Evolutionary conservation across 2,329 filamentous ascomycete species (phyloP).

Genomic region (Ophiostoma quercus): DNA sequence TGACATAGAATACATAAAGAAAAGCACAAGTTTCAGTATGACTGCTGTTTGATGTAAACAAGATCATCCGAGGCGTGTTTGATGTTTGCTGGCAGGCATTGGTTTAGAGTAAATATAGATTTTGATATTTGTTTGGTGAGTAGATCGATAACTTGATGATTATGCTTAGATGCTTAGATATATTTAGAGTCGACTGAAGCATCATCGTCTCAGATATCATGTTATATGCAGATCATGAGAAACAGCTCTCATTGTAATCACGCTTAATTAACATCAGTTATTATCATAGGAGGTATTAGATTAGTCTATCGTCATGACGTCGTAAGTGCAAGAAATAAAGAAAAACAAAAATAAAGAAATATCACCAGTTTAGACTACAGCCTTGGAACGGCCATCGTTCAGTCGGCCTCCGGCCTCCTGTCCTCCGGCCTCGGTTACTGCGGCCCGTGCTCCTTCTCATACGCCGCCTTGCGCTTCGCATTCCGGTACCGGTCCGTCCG

Average conservation of each 20-base stretch:
- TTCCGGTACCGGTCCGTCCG: constrained; percentile 47
- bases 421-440: too few relatives aligned
- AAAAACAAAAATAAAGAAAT: background rate
- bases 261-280: too few relatives aligned
- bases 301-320: constrained; percentile 10
- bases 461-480: constrained; percentile 32
- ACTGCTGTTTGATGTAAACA: background rate
- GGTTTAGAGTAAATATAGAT: background rate
- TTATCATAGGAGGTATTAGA: background rate
- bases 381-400: background rate
- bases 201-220: too few relatives aligned
- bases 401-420: too few relatives aligned
- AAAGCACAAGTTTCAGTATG: background rate
- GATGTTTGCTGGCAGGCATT: background rate
- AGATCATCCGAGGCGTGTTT: background rate
- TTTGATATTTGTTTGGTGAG: too few relatives aligned
- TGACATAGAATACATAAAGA: background rate
- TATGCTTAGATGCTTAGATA: too few relatives aligned
- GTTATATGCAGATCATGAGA: too few relatives aligned
- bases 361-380: too few relatives aligned
- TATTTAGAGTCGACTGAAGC: too few relatives aligned
- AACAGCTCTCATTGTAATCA: too few relatives aligned
- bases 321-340: background rate
- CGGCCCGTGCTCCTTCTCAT: constrained; percentile 18
- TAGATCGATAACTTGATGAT: too few relatives aligned